Conservation (phyloP, 768 basidiomycete genomes). For the Boletellus sp. region DNA sequence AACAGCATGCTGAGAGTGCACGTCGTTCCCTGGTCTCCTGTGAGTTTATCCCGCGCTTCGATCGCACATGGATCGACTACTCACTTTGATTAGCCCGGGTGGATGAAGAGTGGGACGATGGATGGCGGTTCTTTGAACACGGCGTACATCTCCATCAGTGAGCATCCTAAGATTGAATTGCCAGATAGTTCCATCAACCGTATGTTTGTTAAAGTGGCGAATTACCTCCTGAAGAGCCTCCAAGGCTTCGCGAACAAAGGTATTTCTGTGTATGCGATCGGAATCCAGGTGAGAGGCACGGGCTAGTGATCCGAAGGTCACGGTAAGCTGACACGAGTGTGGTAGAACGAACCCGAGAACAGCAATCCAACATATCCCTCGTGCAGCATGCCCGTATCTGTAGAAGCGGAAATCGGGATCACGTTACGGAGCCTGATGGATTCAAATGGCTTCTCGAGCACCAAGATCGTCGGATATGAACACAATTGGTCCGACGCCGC, state of each 20-base stretch:
- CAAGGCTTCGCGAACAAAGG: conserved; percentile 66
- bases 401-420: conserved; percentile 58
- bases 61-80: not conserved
- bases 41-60: conserved; percentile 30
- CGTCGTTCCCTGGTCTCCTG: conserved; percentile 72
- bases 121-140: conserved; percentile 58
- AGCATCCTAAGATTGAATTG: conserved; percentile 18
- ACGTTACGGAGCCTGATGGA: conserved; percentile 57
- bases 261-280: conserved; percentile 58
- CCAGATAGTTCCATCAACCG: not conserved
- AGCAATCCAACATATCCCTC: conserved; percentile 69
- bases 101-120: conserved; percentile 77
- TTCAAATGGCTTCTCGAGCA: conserved; percentile 53
- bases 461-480: conserved; percentile 65
- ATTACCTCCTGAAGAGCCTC: conserved; percentile 67
- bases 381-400: conserved; percentile 47
- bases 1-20: conserved; percentile 54
- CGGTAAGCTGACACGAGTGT: not conserved
- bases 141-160: conserved; percentile 47
- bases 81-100: conserved; percentile 51
- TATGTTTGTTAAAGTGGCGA: conserved; percentile 47
- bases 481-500: conserved; percentile 74
- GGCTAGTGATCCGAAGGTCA: not conserved
- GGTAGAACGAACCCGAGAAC: conserved; percentile 52
- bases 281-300: conserved; percentile 41